Evolutionary conservation across 2,329 filamentous ascomycete species (phyloP), one percentile per base, ranked within the genome.

Genomic region (Chaetomium olivaceum): DNA sequence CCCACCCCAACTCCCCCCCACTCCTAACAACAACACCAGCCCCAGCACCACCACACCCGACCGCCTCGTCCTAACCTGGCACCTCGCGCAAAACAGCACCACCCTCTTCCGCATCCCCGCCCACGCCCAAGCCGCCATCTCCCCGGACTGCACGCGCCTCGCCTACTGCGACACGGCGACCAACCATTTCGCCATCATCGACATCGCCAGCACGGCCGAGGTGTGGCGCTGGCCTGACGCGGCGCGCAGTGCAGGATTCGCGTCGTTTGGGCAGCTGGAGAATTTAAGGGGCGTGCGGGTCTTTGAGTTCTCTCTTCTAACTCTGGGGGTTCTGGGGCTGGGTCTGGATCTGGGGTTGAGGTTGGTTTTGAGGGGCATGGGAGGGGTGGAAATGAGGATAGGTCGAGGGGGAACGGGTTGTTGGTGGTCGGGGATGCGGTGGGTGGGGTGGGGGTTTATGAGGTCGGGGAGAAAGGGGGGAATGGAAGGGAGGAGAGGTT

Each of bases 161-260:
- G 72, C 71, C 0, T 73, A 73, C 61, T 72, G 70, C 63, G 65
- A 71, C 52, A 2, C 36, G 51, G 1, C 14, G n/a, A 3, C 14
- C 5, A 19, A 16, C n/a, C 9, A 46, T n/a, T 71, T 73, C 46
- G 68, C 68, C 3, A 63, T 73, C 2, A 31, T 73, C 8, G 69
- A 73, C 48, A 63, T 71, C 4, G 51, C 58, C 12, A 63, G 48
- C 14, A 60, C 54, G 3, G 63, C 65, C 7, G 71, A 72, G 55
- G 62, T 72, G 2, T 73, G 71, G 70, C 64, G 66, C 48, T 72
- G 69, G 66, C 70, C 71, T 0, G 69, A 70, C 21, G 66, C 61
- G n/a, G 61, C 55, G 3, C 16, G 14, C 4, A 25, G 57, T 8
- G 29, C 27, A 5, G 65, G 67, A 25, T 69, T 65, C 27, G 64